phyloP scores from a whole-genome alignment of 2,329 filamentous ascomycete species.

The Thielaviopsis musarum region DNA sequence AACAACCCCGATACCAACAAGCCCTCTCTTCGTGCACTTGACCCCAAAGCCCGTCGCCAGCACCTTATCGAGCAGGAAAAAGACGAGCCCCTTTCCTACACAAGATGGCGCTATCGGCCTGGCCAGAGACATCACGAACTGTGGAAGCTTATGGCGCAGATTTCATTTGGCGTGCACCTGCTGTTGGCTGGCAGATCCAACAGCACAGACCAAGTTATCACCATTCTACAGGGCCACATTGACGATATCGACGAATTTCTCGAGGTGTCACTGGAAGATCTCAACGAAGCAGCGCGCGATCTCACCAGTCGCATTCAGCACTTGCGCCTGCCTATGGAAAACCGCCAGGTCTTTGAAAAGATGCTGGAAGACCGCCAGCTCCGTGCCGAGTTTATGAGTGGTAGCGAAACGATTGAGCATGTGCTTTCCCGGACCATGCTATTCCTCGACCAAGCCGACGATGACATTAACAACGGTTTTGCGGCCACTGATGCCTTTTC shows the following conservation, averaged over 20 bases:
- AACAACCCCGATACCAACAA: slow-evolving; percentile 20
- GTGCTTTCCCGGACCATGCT: slow-evolving; percentile 65
- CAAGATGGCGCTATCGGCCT: slow-evolving; percentile 58
- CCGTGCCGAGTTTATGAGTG: slow-evolving; percentile 62
- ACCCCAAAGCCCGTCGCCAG: slow-evolving; percentile 46
- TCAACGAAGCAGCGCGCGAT: slow-evolving; percentile 61
- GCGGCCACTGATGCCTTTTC: slow-evolving; percentile 61
- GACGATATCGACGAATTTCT: slow-evolving; percentile 88
- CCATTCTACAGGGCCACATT: slow-evolving; percentile 79
- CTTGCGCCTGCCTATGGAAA: slow-evolving; percentile 67
- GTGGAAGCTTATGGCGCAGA: slow-evolving; percentile 79
- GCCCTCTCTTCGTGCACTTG: slow-evolving; percentile 34
- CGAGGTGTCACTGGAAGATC: slow-evolving; percentile 70
- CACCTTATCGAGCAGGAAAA: slow-evolving; percentile 50
- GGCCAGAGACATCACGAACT: slow-evolving; percentile 73
- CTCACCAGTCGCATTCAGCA: slow-evolving; percentile 65
- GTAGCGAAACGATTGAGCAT: slow-evolving; percentile 83
- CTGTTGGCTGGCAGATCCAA: slow-evolving; percentile 74
- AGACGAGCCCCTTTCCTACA: slow-evolving; percentile 54
- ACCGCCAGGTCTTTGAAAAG: slow-evolving; percentile 65
- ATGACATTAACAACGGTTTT: slow-evolving; percentile 64
- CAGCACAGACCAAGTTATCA: slow-evolving; percentile 73
- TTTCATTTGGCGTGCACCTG: slow-evolving; percentile 84
- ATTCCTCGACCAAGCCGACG: slow-evolving; percentile 58
- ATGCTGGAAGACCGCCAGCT: slow-evolving; percentile 79